A percentile compares a stretch with the other conserved stretches of the same genome.
phyloP scores from a whole-genome alignment of 2,329 filamentous ascomycete genomes.

The Microcyclosporella mali region DNA sequence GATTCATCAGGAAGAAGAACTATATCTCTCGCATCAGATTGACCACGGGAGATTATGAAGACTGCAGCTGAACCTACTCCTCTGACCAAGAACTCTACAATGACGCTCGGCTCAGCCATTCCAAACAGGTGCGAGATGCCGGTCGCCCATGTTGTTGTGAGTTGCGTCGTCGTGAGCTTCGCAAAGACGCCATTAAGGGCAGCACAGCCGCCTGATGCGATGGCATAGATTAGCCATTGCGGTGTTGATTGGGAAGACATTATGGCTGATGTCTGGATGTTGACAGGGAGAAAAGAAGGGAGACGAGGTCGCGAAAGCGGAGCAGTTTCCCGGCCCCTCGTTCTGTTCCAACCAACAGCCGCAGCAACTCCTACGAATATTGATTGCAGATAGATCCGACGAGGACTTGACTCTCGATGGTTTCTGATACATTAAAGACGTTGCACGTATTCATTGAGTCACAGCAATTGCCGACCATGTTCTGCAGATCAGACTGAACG shows the following conservation, averaged over 20 bases:
- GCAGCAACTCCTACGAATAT: too few relatives aligned
- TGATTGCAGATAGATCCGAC: too few relatives aligned
- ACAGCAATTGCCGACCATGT: too few relatives aligned
- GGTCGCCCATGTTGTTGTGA: constrained; percentile 50
- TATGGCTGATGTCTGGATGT: background rate
- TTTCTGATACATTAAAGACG: too few relatives aligned
- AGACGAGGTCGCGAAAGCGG: too few relatives aligned
- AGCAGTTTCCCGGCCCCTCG: too few relatives aligned
- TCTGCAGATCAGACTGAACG: too few relatives aligned
- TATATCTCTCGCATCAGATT: too few relatives aligned
- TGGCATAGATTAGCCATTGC: constrained; percentile 57
- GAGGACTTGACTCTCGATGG: too few relatives aligned
- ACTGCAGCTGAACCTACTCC: constrained; percentile 38
- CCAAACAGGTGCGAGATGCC: constrained; percentile 45
- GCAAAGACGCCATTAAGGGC: constrained; percentile 79
- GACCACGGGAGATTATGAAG: background rate
- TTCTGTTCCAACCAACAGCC: too few relatives aligned
- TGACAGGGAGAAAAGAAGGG: background rate
- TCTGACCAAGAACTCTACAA: constrained; percentile 47
- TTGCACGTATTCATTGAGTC: too few relatives aligned
- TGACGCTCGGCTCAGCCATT: constrained; percentile 40
- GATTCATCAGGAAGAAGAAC: constrained; percentile 69
- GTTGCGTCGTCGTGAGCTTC: constrained; percentile 64
- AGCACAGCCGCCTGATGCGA: constrained; percentile 70
- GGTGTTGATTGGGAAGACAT: constrained; percentile 11